Percentiles rank a stretch among this genome's conserved stretches.
Conservation (phyloP, 2,329 filamentous ascomycete species). For the Aspergillus unguis region DNA sequence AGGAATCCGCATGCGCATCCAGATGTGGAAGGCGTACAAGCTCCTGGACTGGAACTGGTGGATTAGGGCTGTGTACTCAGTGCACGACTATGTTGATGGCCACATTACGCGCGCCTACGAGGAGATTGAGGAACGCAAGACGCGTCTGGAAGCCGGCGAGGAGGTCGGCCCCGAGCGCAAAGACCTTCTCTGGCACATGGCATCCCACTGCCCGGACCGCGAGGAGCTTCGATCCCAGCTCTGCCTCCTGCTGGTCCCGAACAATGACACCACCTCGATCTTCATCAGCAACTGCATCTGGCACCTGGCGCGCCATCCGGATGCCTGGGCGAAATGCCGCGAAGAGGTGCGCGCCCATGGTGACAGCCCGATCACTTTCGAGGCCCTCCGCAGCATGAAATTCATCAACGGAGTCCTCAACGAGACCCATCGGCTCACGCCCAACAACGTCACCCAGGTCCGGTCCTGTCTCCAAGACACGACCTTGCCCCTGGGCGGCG, state of each 20-base stretch:
- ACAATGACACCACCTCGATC: constrained; percentile 19
- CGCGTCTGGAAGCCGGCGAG: not conserved
- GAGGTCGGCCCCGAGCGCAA: not conserved
- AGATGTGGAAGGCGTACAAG: not conserved
- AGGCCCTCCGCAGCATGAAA: not conserved
- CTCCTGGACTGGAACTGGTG: not conserved
- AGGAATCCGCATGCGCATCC: constrained; percentile 3
- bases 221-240: constrained; percentile 12
- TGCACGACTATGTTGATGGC: constrained; percentile 1
- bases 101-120: not conserved
- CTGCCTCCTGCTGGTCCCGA: constrained; percentile 8
- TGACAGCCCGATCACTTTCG: not conserved
- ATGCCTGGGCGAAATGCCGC: constrained; percentile 1
- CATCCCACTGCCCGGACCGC: not conserved
- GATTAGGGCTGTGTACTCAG: not conserved
- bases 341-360: not conserved
- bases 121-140: not conserved
- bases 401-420: not conserved
- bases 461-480: constrained; percentile 20
- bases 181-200: constrained; percentile 14
- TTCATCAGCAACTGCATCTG: constrained; percentile 15
- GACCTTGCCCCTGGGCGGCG: constrained; percentile 23
- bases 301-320: constrained; percentile 11
- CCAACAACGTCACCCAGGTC: constrained; percentile 8
- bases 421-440: constrained; percentile 13